Base-by-base conservation (phyloP, 257 asterid genomes). In the Ballota nigra region DNA sequence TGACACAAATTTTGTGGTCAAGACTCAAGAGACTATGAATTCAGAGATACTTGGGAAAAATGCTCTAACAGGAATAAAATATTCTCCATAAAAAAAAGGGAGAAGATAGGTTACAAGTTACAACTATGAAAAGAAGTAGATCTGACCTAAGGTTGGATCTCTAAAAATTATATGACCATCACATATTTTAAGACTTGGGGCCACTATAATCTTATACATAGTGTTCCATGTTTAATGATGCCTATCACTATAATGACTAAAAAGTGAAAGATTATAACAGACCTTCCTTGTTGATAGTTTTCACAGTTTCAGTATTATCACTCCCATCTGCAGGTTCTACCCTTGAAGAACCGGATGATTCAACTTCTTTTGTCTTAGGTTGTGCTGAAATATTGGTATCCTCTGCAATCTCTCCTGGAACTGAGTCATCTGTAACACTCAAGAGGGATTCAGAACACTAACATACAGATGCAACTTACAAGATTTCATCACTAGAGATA, bases 261-360 rank as follows among this genome's bases (percentile, higher is more conserved):
- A 73, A 52, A n/a, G n/a, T 11, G 60, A 20, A 47, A 60, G 61
- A 69, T 57, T 53, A 77, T 64, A 58, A 16, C 79, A 53, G 43
- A 87, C 96, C 94, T 85, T 66, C 74, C 57, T 68, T 68, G 55
- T 78, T 16, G 68, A 63, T 29, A 69, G 73, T 68, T 31, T 74
- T 70, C 66, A 71, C 65, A 79, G 70, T 67, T 45, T 74, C 73
- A 66, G 22, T 61, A 71, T 74, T 58, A 57, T 66, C 82, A 49
- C 75, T 70, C 72, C 53, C 69, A 15, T 19, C 63, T 22, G 85
- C 59, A 11, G 58, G 26, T 59, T 68, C 63, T 45, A 19, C 41
- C 66, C 40, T 78, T 51, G 78, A 65, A 63, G 87, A 81, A 69
- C 73, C 77, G 29, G 29, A 59, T 15, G 80, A 52, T 69, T 80